Evolutionary conservation across 1,284 basidiomycete species (phyloP), one percentile per base, ranked within the genome.

Genomic region (Blastosporella zonata): DNA sequence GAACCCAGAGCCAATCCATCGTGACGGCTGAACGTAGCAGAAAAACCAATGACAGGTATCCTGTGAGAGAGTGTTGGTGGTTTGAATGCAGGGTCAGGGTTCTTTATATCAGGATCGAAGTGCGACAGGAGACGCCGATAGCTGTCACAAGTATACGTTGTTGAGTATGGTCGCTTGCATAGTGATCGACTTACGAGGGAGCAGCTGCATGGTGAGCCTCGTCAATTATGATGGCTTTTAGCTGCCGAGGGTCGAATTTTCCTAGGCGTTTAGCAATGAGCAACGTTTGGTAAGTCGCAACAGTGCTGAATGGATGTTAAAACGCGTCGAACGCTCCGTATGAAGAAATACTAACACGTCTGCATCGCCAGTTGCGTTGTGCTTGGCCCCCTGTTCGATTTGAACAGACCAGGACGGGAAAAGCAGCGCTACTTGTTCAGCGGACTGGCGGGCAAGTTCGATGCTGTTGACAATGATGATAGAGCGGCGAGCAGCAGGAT

Each of bases 181-280:
- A 12, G 21, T 29, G 15, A 2, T 37, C 35, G 5, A 66, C 86
- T 53, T 67, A 93, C 85, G 93, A 93, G 20, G 86, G 82, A 2
- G 94, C 90, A 20, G 92, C 93, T 21, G 95, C 89, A 68, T 98
- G 96, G 62, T 99, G 96, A 0, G 96, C 95, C 67, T 97, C 93
- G 60, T 96, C 93, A 6, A 97, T 79, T 43, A 98, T 86, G 47
- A 98, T 75, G 7, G 87, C 89, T 63, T 93, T 96, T 60, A 92
- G 74, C 22, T 58, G 60, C 7, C 64, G 61, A 1, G 91, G 87
- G 57, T 88, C 74, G 62, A 96, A 97, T 66, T 97, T 97, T 7
- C 73, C 73, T 40, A 97, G 63, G 18, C 96, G 76, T 7, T 77
- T 68, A 1, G 75, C 65, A 43, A 81, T 82, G 12, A 84, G 72